A percentile compares a stretch with the other conserved stretches of the same genome.
Evolutionary conservation across 805 yeast species (phyloP).

Genomic region (Scheffersomyces lignosus): DNA sequence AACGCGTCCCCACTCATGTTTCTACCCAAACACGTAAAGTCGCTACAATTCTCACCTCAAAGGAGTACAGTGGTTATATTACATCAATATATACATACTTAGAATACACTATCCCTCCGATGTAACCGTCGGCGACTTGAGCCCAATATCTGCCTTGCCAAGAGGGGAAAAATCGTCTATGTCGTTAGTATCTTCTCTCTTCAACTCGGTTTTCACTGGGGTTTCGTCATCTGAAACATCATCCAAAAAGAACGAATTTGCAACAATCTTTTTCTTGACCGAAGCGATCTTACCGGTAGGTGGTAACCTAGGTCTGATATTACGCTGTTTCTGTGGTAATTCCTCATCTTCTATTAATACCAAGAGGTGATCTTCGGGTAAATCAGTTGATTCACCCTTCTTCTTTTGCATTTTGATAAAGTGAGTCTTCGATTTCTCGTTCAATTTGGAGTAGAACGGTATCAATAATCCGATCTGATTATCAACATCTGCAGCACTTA

Average conservation of each 20-base stretch:
- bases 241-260: constrained; percentile 55
- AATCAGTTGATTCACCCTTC: constrained; percentile 38
- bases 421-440: constrained; percentile 44
- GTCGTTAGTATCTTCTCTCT: neutral
- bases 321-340: constrained; percentile 74
- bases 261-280: constrained; percentile 61
- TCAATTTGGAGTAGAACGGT: constrained; percentile 49
- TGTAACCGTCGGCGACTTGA: neutral
- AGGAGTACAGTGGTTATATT: no score
- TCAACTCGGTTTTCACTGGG: constrained; percentile 5
- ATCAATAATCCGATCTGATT: constrained; percentile 57
- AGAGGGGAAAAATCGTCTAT: neutral
- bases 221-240: constrained; percentile 19
- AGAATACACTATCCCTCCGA: neutral
- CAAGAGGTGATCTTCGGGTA: constrained; percentile 42
- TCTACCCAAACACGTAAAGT: no score
- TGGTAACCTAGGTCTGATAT: constrained; percentile 76
- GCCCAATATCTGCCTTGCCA: neutral
- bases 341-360: constrained; percentile 75
- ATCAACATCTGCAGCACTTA: constrained; percentile 53
- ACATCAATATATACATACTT: neutral
- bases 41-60: no score
- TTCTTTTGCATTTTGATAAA: constrained; percentile 39
- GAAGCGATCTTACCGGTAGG: constrained; percentile 84
- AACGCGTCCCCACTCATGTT: no score